Evolutionary conservation across 768 basidiomycete genomes (phyloP), one percentile per base, ranked within the genome.

Genomic region (Cyclocybe cylindracea): DNA sequence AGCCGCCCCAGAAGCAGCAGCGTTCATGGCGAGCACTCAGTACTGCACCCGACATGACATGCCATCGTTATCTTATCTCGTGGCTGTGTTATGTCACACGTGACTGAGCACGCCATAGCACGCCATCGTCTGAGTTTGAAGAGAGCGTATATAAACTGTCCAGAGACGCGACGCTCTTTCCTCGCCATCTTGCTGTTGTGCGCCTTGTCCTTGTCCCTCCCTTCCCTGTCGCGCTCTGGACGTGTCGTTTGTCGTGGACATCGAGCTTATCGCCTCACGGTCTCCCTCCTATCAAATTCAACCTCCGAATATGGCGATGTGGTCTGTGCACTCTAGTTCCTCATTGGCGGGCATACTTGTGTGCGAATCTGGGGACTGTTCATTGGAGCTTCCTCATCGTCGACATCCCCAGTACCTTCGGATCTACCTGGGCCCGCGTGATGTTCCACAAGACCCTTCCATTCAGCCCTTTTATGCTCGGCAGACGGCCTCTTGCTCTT

Each of bases 91-190:
- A 29, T 2, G 29, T n/a, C n/a, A 43, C 60, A 67, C 61, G 57
- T 66, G 63, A 61, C 4, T 13, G 36, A 68, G 66, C 67, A 68
- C 69, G 67, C 69, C 60, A 74, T 70, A 72, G 72, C 73, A 75
- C 74, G 59, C 70, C 69, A 75, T 74, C 69, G 71, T 68, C 71
- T 70, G 70, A 69, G 70, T 73, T 74, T 70, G 58, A 70, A 69
- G 62, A 35, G 34, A 44, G 24, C 42, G 56, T 68, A 67, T 60
- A 69, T 68, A 69, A 62, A 66, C 60, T 46, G 29, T 10, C 38
- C 24, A 5, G 37, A 13, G 36, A 47, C 53, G 50, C 50, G 57
- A 54, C 59, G 55, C 52, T 40, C 47, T 40, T 55, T 40, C 52
- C 44, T 48, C 39, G 31, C 31, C n/a, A n/a, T n/a, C n/a, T n/a